Base-by-base conservation (phyloP, 2,329 filamentous ascomycete genomes). In the Penicillium brevicompactum region DNA sequence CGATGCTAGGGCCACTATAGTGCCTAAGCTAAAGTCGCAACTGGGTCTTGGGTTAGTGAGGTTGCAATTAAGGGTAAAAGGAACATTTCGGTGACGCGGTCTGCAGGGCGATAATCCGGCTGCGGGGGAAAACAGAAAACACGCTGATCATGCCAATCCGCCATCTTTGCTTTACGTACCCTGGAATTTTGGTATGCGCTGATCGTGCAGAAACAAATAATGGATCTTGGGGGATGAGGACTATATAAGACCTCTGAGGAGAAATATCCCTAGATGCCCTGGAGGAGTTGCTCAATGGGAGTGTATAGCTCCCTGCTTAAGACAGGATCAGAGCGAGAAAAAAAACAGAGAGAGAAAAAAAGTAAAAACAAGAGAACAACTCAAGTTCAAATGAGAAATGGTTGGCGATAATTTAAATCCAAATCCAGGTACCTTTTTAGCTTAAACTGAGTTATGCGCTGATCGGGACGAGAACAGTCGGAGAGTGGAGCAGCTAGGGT, bases 91-190 rank as follows among this genome's bases (percentile, higher is more conserved):
- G 59, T 65, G 61, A 64, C 63, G 63, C 58, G 60, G 63, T 61
- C 61, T 60, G 61, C 53, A 58, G 53, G 41, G 50, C 31, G 53
- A 44, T 49, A 44, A 41, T 22, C 16, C 41, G 49, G 44, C 46
- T 49, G 50, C 40, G 51, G 52, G 57, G 46, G 43, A 53, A 48
- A 59, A 52, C 43, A 51, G 51, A 54, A 49, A 51, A 46, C 47
- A 55, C 42, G 58, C 62, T 59, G 64, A 64, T 63, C 66, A 66
- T 67, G 65, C 63, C 59, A 56, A 51, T 61, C 54, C 48, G 46
- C 42, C 56, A 53, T 57, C 49, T 54, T 45, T 55, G 31, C 38
- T 46, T 57, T 56, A 64, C 62, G 49, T 63, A 63, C 62, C 56
- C 51, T 59, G 48, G 38, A 55, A 53, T 52, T 41, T 56, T 34